These are phyloP conservation scores for Acrasis kona DNA, from an alignment of 78 protist genomes.

Conservation along the genomic window DNA sequence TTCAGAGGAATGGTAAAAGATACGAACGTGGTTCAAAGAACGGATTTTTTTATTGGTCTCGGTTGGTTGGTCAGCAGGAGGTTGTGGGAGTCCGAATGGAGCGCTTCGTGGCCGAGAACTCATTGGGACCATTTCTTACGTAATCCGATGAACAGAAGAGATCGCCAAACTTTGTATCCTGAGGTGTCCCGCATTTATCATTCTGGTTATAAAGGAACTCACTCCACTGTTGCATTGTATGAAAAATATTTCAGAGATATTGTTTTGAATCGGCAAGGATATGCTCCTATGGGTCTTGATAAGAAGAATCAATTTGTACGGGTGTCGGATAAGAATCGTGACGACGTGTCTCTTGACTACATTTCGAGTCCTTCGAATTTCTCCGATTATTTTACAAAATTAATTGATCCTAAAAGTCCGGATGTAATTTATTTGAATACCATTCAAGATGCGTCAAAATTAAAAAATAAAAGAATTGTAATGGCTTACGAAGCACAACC, in stretches of 20 bases:
- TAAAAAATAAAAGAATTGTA: background rate
- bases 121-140: background rate
- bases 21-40: background rate
- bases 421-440: too few species aligned
- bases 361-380: too few species aligned
- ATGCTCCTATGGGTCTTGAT: background rate
- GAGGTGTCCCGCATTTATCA: background rate
- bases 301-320: background rate
- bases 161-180: background rate
- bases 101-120: background rate
- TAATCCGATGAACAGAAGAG: background rate
- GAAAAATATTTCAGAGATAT: background rate
- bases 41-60: background rate
- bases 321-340: too few species aligned
- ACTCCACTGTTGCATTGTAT: background rate
- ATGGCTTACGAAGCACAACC: background rate
- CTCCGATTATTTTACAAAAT: too few species aligned
- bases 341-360: too few species aligned
- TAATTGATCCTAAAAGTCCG: too few species aligned
- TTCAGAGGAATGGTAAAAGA: background rate
- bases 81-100: background rate
- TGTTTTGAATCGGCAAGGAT: background rate
- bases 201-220: constrained; percentile 1
- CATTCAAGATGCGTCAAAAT: background rate
- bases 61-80: background rate